Base-by-base conservation (phyloP, 1,284 basidiomycete species). In the Phlebopus sp. region DNA sequence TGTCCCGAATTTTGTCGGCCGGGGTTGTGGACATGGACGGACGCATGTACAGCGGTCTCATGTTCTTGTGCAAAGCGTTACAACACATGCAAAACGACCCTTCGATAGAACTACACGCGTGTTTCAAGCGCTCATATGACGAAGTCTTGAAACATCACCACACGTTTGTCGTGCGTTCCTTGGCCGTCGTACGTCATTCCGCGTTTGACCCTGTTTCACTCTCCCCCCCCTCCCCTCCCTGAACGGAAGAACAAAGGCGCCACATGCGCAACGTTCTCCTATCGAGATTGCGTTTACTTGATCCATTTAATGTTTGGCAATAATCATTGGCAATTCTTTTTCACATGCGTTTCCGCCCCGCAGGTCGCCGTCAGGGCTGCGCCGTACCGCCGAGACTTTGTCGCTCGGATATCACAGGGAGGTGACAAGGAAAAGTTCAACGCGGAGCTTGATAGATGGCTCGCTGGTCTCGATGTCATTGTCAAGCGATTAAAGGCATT, bases 301-400 rank as follows among this genome's bases (percentile, higher is more conserved):
- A 29, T 29, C 27, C 27, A 9, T 23, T 23, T 29, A 2, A 5
- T 11, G 27, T 29, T 29, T 29, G n/a, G 25, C 25, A 23, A 21
- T 3, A 10, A 30, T n/a, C 32, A 14, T 23, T 23, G 40, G 40
- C n/a, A n/a, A n/a, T n/a, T n/a, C 46, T 32, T n/a, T 15, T 31
- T 21, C 50, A 18, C 21, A 42, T 41, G 45, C n/a, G 35, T 21
- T 29, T 17, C 27, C 34, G 40, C 31, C 34, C 37, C 49, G 6
- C 38, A 96, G 91, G 79, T 97, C 48, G 96, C 95, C 7, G 93
- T 99, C 70, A 90, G 90, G 59, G 91, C 95, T 0, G 95, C 90
- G 53, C 96, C 96, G 2, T 83, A 86, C 62, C 86, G 96, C 39
- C 74, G 76, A 29, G 89, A 90, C 53, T 97, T 99, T 66, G 93